phyloP scores from a whole-genome alignment of 768 basidiomycete genomes.

The Kockovaella imperatae region DNA sequence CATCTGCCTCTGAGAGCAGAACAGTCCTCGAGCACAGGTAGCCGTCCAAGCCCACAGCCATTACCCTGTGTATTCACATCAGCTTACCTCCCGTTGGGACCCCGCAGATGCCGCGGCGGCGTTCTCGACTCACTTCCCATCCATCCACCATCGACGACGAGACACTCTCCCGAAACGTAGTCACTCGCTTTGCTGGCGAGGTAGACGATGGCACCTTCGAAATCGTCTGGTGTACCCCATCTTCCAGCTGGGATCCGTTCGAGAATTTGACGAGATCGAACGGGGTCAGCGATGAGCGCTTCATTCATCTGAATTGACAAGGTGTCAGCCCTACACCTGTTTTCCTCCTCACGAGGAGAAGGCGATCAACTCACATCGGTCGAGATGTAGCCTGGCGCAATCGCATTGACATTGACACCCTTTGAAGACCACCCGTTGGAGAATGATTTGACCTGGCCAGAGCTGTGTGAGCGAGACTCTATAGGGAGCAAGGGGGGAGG shows the following conservation, averaged over 20 bases:
- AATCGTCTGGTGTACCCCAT: constrained; percentile 66
- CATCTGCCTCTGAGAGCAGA: no score
- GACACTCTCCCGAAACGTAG: constrained; percentile 64
- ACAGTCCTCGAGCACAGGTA: no score
- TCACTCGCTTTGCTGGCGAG: constrained; percentile 61
- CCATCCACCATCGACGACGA: constrained; percentile 66
- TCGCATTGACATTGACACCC: constrained; percentile 80
- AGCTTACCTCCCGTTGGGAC: no score
- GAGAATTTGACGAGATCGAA: constrained; percentile 60
- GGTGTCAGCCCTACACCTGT: background rate
- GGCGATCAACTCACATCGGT: constrained; percentile 68
- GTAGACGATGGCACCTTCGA: constrained; percentile 65
- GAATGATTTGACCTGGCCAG: constrained; percentile 57
- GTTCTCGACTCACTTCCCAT: constrained; percentile 35
- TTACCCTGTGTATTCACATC: no score
- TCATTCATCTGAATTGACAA: constrained; percentile 53
- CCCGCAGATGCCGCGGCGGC: no score
- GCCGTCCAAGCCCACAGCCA: no score
- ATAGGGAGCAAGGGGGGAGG: background rate
- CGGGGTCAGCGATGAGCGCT: constrained; percentile 58
- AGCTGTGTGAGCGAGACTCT: background rate
- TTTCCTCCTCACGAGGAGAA: constrained; percentile 7
- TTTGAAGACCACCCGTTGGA: constrained; percentile 88
- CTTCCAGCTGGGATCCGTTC: constrained; percentile 65
- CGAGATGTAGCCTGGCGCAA: constrained; percentile 78